These are phyloP conservation scores for Zanthoxylum bungeanum DNA, from an alignment of 345 rosid genomes.

Conservation along the genomic window DNA sequence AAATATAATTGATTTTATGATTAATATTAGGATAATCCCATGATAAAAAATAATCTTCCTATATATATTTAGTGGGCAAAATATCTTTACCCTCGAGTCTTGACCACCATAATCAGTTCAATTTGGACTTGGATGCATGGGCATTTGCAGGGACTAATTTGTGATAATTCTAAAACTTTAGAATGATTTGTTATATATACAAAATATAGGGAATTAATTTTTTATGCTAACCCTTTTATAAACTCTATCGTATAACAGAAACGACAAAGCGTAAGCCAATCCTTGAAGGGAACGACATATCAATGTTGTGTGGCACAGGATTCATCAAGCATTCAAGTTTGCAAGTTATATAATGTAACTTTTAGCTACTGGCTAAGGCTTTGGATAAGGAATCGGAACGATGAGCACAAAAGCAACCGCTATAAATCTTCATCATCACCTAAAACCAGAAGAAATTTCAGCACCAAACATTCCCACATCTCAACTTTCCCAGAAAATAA, in stretches of 20 bases:
- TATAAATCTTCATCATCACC: conserved; percentile 26
- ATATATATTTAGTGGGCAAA: no score
- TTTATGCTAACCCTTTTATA: background rate
- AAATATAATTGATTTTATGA: no score
- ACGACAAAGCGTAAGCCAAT: background rate
- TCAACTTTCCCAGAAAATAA: conserved; percentile 25
- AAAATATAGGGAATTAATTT: background rate
- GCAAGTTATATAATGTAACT: background rate
- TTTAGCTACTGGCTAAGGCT: background rate
- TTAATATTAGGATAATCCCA: no score
- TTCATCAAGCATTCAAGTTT: no score
- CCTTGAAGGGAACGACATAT: background rate
- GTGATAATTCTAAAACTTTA: background rate
- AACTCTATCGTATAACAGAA: background rate
- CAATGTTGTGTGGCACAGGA: background rate
- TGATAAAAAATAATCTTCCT: no score
- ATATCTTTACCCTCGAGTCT: no score
- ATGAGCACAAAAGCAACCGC: conserved; percentile 17
- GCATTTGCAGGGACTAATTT: background rate
- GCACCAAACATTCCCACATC: conserved; percentile 19
- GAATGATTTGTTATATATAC: background rate
- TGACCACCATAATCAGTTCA: no score
- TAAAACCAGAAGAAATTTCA: conserved; percentile 6
- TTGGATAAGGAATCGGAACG: conserved; percentile 11
- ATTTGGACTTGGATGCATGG: no score